These are phyloP conservation scores for Grifola frondosa DNA, from an alignment of 1,284 basidiomycete species.

Conservation along the genomic window DNA sequence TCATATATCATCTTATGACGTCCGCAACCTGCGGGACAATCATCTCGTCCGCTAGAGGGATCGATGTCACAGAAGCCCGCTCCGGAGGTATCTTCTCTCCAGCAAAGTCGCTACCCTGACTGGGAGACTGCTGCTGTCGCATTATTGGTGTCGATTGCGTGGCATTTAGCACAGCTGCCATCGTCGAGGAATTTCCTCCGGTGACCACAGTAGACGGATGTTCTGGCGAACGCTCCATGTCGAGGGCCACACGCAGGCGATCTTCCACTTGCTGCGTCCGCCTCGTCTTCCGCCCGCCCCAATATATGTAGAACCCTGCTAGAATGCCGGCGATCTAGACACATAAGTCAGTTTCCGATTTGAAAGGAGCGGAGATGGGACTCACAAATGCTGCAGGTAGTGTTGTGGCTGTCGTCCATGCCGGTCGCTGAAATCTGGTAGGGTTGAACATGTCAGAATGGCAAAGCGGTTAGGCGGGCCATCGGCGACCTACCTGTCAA, in stretches of 20 bases:
- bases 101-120: no score
- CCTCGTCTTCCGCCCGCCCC: slow-evolving; percentile 76
- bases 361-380: neutral
- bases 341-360: neutral
- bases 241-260: slow-evolving; percentile 68
- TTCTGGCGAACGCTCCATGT: slow-evolving; percentile 33
- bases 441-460: neutral
- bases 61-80: slow-evolving; percentile 10
- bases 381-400: slow-evolving; percentile 80
- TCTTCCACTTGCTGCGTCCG: slow-evolving; percentile 73
- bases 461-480: neutral
- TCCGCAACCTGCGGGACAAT: slow-evolving; percentile 28
- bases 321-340: slow-evolving; percentile 56
- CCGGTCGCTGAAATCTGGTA: slow-evolving; percentile 56
- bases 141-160: no score
- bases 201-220: neutral
- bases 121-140: no score
- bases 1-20: no score
- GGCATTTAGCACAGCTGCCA: no score
- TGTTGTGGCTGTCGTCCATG: slow-evolving; percentile 69
- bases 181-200: neutral
- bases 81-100: no score
- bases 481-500: slow-evolving; percentile 51
- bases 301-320: slow-evolving; percentile 80
- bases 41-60: slow-evolving; percentile 36